Conservation (phyloP, 352 stramenopile species). For the Thalassiosira mediterranea region DNA sequence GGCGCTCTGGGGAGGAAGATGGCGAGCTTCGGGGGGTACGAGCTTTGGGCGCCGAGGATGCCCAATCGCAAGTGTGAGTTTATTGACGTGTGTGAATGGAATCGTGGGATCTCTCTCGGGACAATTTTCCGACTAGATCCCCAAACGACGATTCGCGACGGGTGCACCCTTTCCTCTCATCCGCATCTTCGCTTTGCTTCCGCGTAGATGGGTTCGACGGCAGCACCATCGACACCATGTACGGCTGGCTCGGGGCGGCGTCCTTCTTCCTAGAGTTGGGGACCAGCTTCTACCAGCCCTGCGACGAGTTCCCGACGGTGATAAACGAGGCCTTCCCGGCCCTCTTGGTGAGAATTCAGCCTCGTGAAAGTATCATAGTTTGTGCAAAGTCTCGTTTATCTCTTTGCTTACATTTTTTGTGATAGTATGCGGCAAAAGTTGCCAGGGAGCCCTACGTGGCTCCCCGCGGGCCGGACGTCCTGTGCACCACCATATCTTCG, state of each 20-base stretch:
- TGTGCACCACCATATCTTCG: no score
- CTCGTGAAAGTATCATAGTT: no score
- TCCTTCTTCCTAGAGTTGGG: conserved; percentile 21
- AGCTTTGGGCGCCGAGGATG: conserved; percentile 12
- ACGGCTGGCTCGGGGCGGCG: conserved; percentile 12
- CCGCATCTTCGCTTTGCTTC: background rate
- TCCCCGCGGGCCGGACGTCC: no score
- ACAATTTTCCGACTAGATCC: no score
- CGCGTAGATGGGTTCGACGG: conserved; percentile 13
- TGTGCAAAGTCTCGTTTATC: no score
- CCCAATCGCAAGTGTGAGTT: conserved; percentile 15
- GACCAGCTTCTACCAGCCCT: conserved; percentile 20
- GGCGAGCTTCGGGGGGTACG: background rate
- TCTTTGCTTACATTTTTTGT: no score
- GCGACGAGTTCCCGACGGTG: background rate
- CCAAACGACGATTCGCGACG: no score
- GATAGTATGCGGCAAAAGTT: no score
- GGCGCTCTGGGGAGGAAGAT: conserved; percentile 15
- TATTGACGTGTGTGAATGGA: no score
- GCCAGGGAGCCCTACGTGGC: no score
- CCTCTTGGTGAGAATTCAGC: conserved; percentile 16
- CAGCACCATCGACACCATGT: conserved; percentile 21
- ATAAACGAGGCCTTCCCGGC: conserved; percentile 12
- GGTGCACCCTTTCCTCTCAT: no score
- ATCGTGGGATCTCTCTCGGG: no score